Base-by-base conservation (phyloP, 257 asterid genomes). In the Fraxinus anomala region DNA sequence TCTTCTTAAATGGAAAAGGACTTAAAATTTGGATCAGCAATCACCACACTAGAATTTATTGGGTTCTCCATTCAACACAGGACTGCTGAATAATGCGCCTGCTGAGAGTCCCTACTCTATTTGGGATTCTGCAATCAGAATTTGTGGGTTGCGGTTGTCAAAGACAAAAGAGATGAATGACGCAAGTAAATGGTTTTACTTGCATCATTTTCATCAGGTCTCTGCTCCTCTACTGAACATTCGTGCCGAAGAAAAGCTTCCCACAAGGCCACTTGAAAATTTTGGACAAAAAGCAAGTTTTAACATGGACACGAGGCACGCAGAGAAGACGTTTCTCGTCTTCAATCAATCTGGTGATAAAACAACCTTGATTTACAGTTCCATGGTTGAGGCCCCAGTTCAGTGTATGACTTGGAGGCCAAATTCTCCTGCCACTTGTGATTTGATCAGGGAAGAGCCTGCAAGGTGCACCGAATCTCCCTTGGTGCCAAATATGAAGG, bases 271-370 rank as follows among this genome's bases (percentile, higher is more conserved):
- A 30, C 51, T 65, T 47, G 85, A 76, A 39, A 78, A 74, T 30
- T 34, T 70, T n/a, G 83, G 83, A 70, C 88, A 79, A 37, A 74
- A 68, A 7, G 81, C 47, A 36, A 37, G 49, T 68, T 80, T 87
- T 11, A 70, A 70, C 21, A 82, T 40, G 7, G 87, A 67, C 81
- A 11, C 82, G 23, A 16, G 78, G 75, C 65, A 19, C 82, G 16
- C 88, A 74, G 70, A 94, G 86, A 88, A 84, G 80, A 77, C 42
- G 10, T 94, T 91, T 78, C 90, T 94, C 4, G 92, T 92, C 12
- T 92, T 94, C 74, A 97, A 94, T 84, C 96, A 88, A 59, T 91
- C 97, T 19, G 92, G 90, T 71, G 92, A 87, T 54, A 91, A 85
- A 72, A 94, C 92, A 42, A 91, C 92, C 65, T 66, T 91, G 74